Evolutionary conservation across 1,284 basidiomycete species (phyloP).

Genomic region (Tylopilus orsonianus): DNA sequence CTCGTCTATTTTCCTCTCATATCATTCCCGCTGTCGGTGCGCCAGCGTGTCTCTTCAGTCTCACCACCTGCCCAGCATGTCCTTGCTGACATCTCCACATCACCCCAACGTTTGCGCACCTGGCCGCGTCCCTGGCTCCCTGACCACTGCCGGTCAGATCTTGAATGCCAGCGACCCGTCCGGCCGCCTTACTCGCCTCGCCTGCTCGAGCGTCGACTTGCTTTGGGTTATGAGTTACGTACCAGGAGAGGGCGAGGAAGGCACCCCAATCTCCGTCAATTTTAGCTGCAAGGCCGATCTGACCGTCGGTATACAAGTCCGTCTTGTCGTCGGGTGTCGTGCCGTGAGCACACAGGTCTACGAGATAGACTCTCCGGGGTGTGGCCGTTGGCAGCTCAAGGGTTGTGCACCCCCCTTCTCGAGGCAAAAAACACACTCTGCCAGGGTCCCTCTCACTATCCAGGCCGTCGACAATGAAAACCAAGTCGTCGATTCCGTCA

Average conservation of each 20-base stretch:
- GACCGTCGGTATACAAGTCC: conserved; percentile 52
- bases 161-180: conserved; percentile 8
- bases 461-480: conserved; percentile 60
- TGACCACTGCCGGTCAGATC: conserved; percentile 20
- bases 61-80: conserved; percentile 1
- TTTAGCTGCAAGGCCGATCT: conserved; percentile 56
- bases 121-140: not conserved
- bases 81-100: not conserved
- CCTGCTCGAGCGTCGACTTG: conserved; percentile 47
- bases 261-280: conserved; percentile 56
- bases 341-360: conserved; percentile 60
- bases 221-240: conserved; percentile 61
- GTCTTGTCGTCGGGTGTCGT: conserved; percentile 64
- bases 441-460: conserved; percentile 53
- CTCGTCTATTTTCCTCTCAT: conserved; percentile 3
- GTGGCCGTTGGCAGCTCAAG: conserved; percentile 59
- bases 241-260: conserved; percentile 59
- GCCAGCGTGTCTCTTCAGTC: not conserved
- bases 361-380: conserved; percentile 42
- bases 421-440: conserved; percentile 32
- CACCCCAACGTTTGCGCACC: not conserved
- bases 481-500: conserved; percentile 56
- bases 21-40: not conserved
- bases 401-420: conserved; percentile 51
- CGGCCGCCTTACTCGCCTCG: conserved; percentile 29